Evolutionary conservation across 257 asterid genomes (phyloP).

Genomic region (Solanum pennellii): DNA sequence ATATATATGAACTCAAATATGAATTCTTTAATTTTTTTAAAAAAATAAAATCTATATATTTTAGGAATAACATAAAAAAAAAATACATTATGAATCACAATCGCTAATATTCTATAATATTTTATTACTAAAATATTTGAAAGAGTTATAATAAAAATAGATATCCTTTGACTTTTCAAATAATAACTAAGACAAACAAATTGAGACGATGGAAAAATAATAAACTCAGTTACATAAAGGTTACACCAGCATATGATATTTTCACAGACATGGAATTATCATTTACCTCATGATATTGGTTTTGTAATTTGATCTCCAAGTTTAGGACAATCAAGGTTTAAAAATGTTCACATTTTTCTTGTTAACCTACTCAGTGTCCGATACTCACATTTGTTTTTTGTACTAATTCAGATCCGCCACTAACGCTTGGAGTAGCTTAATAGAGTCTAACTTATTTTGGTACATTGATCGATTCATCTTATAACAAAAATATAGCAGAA

Average conservation of each 20-base stretch:
- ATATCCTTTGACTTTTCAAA: too few species aligned
- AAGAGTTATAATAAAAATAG: too few species aligned
- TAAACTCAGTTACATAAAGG: background rate
- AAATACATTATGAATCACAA: background rate
- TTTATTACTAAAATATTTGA: background rate
- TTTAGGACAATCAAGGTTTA: background rate
- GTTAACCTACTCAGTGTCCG: too few species aligned
- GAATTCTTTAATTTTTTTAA: too few species aligned
- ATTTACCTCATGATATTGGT: background rate
- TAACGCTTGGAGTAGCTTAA: background rate
- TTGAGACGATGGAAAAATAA: background rate
- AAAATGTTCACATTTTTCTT: background rate
- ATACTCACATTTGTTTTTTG: background rate
- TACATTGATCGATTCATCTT: background rate
- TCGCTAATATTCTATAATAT: background rate
- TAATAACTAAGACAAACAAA: background rate
- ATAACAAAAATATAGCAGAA: background rate
- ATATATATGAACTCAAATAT: background rate
- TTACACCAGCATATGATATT: background rate
- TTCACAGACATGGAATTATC: background rate
- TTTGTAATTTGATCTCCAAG: background rate
- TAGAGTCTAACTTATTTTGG: background rate
- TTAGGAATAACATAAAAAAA: too few species aligned
- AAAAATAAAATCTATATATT: too few species aligned
- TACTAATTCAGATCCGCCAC: background rate